phyloP scores from a whole-genome alignment of 192 early-diverging fungal species.

The Coemansia sp. region DNA sequence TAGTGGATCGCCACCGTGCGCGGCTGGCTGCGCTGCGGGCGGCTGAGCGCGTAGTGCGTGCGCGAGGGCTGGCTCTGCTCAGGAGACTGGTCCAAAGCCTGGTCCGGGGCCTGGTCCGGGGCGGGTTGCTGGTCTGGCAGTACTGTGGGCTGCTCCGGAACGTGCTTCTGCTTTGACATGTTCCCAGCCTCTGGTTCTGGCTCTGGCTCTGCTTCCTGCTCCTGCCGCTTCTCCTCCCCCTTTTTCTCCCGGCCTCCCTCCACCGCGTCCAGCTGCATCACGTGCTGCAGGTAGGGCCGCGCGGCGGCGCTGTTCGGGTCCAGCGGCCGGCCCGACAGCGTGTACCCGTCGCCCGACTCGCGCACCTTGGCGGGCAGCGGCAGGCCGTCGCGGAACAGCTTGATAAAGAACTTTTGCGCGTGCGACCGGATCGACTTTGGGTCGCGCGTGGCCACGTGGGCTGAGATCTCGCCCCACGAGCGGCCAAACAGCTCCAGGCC shows the following conservation, averaged over 20 bases:
- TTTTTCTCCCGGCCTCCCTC: conserved; percentile 4
- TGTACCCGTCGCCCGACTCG: conserved; percentile 74
- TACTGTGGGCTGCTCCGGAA: neutral
- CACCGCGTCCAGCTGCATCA: conserved; percentile 51
- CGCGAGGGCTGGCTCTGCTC: no score
- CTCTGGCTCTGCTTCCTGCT: neutral
- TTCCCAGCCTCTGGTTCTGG: neutral
- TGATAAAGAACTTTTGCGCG: conserved; percentile 92
- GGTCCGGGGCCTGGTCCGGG: conserved; percentile 21
- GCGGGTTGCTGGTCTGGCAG: neutral
- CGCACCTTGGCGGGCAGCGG: conserved; percentile 81
- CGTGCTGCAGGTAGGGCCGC: conserved; percentile 68
- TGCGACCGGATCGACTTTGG: conserved; percentile 83
- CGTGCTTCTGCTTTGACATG: no score
- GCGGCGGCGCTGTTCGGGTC: conserved; percentile 88
- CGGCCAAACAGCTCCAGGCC: conserved; percentile 81
- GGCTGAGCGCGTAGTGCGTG: conserved; percentile 53
- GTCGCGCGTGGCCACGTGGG: conserved; percentile 76
- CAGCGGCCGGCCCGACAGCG: conserved; percentile 79
- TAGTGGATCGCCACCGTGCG: conserved; percentile 32
- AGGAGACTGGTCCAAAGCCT: no score
- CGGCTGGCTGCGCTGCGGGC: conserved; percentile 47
- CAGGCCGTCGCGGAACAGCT: conserved; percentile 77
- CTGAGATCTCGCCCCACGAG: conserved; percentile 76
- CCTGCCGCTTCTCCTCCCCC: conserved; percentile 1